Percentiles rank a stretch among this genome's conserved stretches.
phyloP scores from a whole-genome alignment of 345 rosid genomes.

The Dimocarpus longan region DNA sequence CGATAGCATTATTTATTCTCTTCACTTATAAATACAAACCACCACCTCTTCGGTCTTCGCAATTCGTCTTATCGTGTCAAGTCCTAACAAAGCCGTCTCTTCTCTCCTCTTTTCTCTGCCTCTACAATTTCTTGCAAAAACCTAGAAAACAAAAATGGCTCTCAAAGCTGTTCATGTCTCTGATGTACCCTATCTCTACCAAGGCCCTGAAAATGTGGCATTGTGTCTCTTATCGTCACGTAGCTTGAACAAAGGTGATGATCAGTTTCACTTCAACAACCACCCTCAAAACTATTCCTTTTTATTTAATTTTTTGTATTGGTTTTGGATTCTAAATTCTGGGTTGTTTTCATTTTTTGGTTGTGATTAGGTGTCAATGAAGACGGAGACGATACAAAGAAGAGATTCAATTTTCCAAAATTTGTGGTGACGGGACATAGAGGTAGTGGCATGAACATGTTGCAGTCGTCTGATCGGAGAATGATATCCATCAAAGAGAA shows the following conservation, averaged over 20 bases:
- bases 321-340: neutral
- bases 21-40: neutral
- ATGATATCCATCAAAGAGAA: slow-evolving; percentile 66
- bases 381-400: slow-evolving; percentile 26
- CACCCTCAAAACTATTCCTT: neutral
- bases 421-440: slow-evolving; percentile 69
- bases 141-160: slow-evolving; percentile 33
- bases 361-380: slow-evolving; percentile 31
- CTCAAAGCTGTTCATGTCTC: slow-evolving; percentile 48
- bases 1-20: neutral
- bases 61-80: no score
- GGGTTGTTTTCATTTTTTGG: neutral
- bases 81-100: neutral
- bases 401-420: slow-evolving; percentile 37
- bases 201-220: slow-evolving; percentile 35
- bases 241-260: slow-evolving; percentile 30
- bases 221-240: slow-evolving; percentile 27
- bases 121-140: neutral
- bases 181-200: slow-evolving; percentile 48
- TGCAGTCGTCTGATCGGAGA: slow-evolving; percentile 48
- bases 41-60: no score
- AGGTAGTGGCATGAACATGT: slow-evolving; percentile 70
- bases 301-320: neutral
- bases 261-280: neutral
- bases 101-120: neutral